These are phyloP conservation scores for Excoecaria agallocha DNA, from an alignment of 345 rosid genomes.

Conservation along the genomic window DNA sequence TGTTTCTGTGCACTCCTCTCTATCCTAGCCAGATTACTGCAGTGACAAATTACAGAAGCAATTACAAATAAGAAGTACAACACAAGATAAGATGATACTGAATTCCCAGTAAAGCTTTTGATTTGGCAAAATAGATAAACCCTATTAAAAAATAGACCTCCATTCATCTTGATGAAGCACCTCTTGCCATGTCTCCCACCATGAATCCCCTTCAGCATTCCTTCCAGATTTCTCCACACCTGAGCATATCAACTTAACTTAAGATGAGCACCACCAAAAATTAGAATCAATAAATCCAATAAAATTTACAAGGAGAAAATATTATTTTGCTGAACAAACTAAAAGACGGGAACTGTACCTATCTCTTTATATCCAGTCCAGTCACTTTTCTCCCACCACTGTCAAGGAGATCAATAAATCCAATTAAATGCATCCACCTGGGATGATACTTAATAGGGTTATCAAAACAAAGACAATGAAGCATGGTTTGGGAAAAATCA, in stretches of 20 bases:
- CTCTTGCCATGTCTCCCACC: constrained; percentile 99
- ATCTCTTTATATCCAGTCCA: constrained; percentile 99
- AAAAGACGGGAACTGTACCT: constrained; percentile 47
- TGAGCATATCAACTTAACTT: constrained; percentile 30
- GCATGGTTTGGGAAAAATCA: constrained; percentile 8
- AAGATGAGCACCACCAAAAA: constrained; percentile 8
- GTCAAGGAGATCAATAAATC: constrained; percentile 85
- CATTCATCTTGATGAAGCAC: constrained; percentile 97
- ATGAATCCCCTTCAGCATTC: constrained; percentile 92
- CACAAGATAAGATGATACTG: not conserved
- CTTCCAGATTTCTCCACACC: constrained; percentile 99
- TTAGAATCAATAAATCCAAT: not conserved
- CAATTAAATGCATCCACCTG: constrained; percentile 70
- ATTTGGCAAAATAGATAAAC: not conserved
- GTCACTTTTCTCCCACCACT: constrained; percentile 99
- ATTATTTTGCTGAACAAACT: not conserved
- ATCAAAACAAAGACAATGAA: constrained; percentile 39
- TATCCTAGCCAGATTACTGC: constrained; percentile 92
- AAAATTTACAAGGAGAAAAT: not conserved
- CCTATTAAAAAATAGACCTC: constrained; percentile 52
- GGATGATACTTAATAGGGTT: constrained; percentile 50
- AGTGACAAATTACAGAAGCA: constrained; percentile 16
- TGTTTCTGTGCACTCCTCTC: constrained; percentile 99
- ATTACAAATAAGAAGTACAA: constrained; percentile 10
- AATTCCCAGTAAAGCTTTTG: not conserved